phyloP scores from a whole-genome alignment of 2,329 filamentous ascomycete species.

The Aspergillus pseudoterreus region DNA sequence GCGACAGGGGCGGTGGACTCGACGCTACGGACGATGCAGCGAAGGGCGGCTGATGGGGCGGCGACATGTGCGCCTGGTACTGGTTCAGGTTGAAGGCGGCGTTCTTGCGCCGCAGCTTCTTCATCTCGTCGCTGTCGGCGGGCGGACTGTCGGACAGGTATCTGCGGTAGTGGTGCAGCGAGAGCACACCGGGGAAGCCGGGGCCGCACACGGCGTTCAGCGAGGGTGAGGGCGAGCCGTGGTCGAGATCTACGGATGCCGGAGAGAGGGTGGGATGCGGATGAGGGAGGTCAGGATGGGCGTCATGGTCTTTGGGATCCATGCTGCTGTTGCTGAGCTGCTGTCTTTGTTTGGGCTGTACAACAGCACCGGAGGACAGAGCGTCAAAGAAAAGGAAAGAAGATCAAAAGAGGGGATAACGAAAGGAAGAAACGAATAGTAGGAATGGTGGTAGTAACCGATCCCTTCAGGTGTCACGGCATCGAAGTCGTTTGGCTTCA shows the following conservation, averaged over 20 bases:
- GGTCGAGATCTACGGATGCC: slow-evolving; percentile 1
- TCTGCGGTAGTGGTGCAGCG: slow-evolving; percentile 36
- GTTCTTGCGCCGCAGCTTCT: slow-evolving; percentile 31
- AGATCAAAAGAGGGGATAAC: slow-evolving; percentile 2
- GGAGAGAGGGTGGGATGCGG: neutral
- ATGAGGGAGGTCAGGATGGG: neutral
- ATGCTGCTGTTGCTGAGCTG: neutral
- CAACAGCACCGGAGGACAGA: neutral
- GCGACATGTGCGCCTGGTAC: neutral
- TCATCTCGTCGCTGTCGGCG: slow-evolving; percentile 23
- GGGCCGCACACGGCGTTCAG: slow-evolving; percentile 7
- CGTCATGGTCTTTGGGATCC: neutral
- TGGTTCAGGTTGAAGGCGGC: slow-evolving; percentile 31
- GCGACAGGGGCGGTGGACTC: slow-evolving; percentile 35
- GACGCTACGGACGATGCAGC: slow-evolving; percentile 29
- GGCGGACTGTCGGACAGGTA: slow-evolving; percentile 26
- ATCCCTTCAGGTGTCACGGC: neutral
- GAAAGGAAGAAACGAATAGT: neutral
- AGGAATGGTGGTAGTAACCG: no score
- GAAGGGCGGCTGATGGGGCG: slow-evolving; percentile 12
- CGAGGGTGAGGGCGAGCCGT: slow-evolving; percentile 6
- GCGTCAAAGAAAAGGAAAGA: neutral
- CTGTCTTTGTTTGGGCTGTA: neutral
- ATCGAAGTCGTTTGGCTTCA: neutral
- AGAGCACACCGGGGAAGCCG: slow-evolving; percentile 13